phyloP scores from a whole-genome alignment of 257 asterid genomes.

The Osmanthus fragrans region DNA sequence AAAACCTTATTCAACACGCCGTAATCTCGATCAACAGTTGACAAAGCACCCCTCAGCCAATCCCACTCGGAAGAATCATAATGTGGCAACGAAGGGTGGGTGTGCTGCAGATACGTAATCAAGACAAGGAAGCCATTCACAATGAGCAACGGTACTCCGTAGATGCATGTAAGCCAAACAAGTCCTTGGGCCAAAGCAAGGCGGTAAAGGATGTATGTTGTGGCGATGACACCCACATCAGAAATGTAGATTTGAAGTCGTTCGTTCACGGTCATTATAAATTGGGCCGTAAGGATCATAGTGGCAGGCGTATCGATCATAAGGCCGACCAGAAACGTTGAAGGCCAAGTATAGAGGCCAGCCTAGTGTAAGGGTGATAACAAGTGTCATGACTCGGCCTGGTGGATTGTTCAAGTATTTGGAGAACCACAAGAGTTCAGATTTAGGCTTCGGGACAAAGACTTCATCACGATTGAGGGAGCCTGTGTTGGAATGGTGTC shows the following conservation, averaged over 20 bases:
- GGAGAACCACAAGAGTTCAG: conserved; percentile 47
- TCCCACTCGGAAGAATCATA: conserved; percentile 73
- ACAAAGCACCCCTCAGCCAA: conserved; percentile 79
- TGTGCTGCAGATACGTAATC: conserved; percentile 70
- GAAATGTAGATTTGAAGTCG: conserved; percentile 59
- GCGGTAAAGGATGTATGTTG: conserved; percentile 40
- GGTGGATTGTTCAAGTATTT: conserved; percentile 68
- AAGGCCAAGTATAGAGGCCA: conserved; percentile 70
- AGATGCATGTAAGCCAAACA: conserved; percentile 48
- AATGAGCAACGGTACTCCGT: conserved; percentile 52
- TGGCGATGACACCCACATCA: conserved; percentile 52
- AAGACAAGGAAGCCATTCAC: conserved; percentile 63
- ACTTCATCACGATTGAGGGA: conserved; percentile 76
- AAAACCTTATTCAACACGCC: conserved; percentile 61
- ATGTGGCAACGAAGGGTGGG: conserved; percentile 69
- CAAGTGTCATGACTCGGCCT: conserved; percentile 49
- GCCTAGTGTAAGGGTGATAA: conserved; percentile 54
- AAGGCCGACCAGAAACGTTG: conserved; percentile 67
- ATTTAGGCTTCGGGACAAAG: conserved; percentile 60
- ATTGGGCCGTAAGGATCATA: conserved; percentile 65
- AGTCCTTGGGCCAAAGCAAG: conserved; percentile 46
- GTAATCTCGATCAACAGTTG: conserved; percentile 66
- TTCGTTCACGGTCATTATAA: conserved; percentile 61
- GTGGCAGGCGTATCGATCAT: conserved; percentile 66
- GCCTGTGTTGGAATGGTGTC: conserved; percentile 79